phyloP scores from a whole-genome alignment of 768 basidiomycete species.

The Leccinum fibrillosum region DNA sequence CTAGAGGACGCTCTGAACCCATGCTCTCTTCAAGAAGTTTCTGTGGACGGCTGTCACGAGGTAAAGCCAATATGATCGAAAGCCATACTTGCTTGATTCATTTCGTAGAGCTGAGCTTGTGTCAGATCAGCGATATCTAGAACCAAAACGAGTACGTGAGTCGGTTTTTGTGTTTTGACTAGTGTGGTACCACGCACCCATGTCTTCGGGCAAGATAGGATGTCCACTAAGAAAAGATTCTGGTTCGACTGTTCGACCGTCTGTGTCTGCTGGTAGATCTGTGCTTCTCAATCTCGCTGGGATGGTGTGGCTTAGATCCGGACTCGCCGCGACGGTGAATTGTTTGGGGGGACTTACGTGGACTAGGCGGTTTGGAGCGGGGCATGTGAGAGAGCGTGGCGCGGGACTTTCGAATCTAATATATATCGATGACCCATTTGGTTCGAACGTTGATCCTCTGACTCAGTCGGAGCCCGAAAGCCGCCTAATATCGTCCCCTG shows the following conservation, averaged over 20 bases:
- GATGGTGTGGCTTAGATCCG: neutral
- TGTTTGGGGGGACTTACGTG: conserved; percentile 17
- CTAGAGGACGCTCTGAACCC: conserved; percentile 44
- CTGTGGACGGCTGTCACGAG: conserved; percentile 21
- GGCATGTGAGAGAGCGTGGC: conserved; percentile 8
- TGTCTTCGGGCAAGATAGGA: conserved; percentile 30
- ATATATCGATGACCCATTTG: neutral
- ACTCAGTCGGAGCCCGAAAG: neutral
- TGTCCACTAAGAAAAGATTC: conserved; percentile 26
- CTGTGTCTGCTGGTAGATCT: conserved; percentile 19
- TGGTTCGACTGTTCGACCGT: neutral
- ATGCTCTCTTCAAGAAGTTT: conserved; percentile 39
- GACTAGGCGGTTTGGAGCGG: conserved; percentile 18
- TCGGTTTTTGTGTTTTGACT: neutral
- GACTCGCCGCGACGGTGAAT: no score
- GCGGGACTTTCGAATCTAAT: neutral
- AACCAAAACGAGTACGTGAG: neutral
- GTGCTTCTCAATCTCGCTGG: conserved; percentile 28
- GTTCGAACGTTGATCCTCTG: neutral
- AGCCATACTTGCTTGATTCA: conserved; percentile 35
- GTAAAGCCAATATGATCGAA: neutral
- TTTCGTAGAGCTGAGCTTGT: conserved; percentile 35
- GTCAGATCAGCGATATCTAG: conserved; percentile 34
- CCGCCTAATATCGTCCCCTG: neutral
- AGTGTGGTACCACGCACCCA: conserved; percentile 19